These are phyloP conservation scores for Styphnolobium japonicum DNA, from an alignment of 306 rosid species.

Conservation along the genomic window DNA sequence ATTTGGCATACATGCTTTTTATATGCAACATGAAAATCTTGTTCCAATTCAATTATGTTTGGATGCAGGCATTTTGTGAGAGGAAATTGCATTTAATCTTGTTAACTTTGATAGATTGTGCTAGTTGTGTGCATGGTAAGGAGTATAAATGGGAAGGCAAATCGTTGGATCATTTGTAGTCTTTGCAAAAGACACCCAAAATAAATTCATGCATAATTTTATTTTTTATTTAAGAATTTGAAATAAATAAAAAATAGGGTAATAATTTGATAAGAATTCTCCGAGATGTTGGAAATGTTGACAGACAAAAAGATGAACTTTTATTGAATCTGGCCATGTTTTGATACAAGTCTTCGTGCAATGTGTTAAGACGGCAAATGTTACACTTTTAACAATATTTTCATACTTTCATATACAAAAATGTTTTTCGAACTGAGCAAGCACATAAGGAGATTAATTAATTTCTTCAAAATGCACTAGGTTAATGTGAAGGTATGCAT, in stretches of 20 bases:
- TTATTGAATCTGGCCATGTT: conserved; percentile 2
- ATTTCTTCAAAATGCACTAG: too few species aligned
- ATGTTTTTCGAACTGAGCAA: too few species aligned
- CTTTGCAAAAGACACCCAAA: not conserved
- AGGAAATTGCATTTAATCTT: not conserved
- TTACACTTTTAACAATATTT: not conserved
- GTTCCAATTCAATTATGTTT: not conserved
- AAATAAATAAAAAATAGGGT: not conserved
- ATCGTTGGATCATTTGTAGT: not conserved
- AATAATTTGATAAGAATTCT: not conserved
- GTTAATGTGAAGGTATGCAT: too few species aligned
- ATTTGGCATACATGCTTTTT: not conserved
- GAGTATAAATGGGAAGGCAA: not conserved
- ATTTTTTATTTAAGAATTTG: not conserved
- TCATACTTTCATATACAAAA: not conserved
- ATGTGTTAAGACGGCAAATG: not conserved
- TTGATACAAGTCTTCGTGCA: not conserved
- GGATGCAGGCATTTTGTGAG: not conserved
- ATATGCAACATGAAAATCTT: not conserved
- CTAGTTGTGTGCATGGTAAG: not conserved
- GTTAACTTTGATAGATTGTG: not conserved
- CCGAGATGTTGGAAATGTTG: conserved; percentile 10
- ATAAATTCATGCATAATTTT: not conserved
- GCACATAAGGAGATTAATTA: too few species aligned
- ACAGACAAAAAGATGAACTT: not conserved